Conservation (phyloP, 2,329 filamentous ascomycete species). For the Chalara sp. region DNA sequence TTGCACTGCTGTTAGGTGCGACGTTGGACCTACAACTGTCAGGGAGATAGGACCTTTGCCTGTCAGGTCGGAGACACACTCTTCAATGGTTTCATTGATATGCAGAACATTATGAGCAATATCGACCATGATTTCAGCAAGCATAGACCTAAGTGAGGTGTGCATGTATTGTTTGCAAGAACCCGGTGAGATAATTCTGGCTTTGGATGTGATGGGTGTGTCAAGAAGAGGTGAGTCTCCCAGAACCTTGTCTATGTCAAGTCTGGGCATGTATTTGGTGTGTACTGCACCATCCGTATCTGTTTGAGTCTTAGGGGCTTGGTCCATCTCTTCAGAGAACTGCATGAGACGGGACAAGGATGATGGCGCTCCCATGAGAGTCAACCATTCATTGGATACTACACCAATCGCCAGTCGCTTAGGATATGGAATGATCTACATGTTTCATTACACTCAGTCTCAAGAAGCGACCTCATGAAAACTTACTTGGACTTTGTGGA, state of each 20-base stretch:
- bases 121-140: constrained; percentile 22
- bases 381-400: neutral
- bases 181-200: neutral
- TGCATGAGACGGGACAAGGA: neutral
- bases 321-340: neutral
- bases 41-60: neutral
- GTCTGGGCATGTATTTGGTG: neutral
- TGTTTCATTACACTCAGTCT: no score
- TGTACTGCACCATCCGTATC: neutral
- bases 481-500: no score
- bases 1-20: neutral
- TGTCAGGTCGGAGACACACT: neutral
- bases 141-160: neutral
- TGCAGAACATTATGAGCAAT: neutral
- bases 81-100: neutral
- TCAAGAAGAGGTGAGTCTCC: neutral
- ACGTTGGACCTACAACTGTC: neutral
- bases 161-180: neutral
- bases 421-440: neutral
- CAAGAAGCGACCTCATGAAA: no score
- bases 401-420: neutral
- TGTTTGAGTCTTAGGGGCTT: neutral
- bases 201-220: neutral
- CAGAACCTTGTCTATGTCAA: neutral
- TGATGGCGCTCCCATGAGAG: neutral